phyloP scores from a whole-genome alignment of 2,329 filamentous ascomycete species.

The Polychaeton citri region DNA sequence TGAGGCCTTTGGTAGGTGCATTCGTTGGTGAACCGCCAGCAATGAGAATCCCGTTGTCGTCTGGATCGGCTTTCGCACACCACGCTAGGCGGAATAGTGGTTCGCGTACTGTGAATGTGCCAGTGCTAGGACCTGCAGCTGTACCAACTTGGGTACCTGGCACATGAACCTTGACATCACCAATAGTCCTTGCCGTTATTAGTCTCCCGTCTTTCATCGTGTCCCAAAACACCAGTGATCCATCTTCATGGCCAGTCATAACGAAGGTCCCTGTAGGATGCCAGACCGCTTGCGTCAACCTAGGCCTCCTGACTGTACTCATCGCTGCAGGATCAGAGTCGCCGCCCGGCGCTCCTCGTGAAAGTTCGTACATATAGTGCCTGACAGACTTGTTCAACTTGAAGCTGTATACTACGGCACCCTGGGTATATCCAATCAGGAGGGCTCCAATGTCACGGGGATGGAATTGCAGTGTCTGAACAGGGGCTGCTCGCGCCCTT shows the following conservation, averaged over 20 bases:
- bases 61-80: conserved; percentile 84
- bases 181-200: conserved; percentile 69
- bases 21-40: conserved; percentile 65
- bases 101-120: conserved; percentile 49
- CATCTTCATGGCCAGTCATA: conserved; percentile 76
- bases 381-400: conserved; percentile 72
- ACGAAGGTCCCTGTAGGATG: conserved; percentile 90
- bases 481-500: conserved; percentile 46
- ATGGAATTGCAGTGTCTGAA: conserved; percentile 74
- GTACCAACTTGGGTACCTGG: conserved; percentile 25
- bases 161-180: conserved; percentile 59
- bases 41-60: conserved; percentile 80
- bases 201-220: conserved; percentile 62
- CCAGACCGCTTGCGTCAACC: conserved; percentile 74
- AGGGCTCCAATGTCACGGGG: conserved; percentile 86
- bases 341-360: conserved; percentile 69
- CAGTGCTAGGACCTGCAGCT: conserved; percentile 19
- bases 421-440: conserved; percentile 78
- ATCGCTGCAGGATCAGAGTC: conserved; percentile 51
- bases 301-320: conserved; percentile 54
- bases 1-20: conserved; percentile 60
- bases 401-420: conserved; percentile 84
- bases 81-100: conserved; percentile 70
- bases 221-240: conserved; percentile 90
- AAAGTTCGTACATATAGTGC: conserved; percentile 73